Base-by-base conservation (phyloP, 306 rosid species). In the Herpetospermum pedunculosum region DNA sequence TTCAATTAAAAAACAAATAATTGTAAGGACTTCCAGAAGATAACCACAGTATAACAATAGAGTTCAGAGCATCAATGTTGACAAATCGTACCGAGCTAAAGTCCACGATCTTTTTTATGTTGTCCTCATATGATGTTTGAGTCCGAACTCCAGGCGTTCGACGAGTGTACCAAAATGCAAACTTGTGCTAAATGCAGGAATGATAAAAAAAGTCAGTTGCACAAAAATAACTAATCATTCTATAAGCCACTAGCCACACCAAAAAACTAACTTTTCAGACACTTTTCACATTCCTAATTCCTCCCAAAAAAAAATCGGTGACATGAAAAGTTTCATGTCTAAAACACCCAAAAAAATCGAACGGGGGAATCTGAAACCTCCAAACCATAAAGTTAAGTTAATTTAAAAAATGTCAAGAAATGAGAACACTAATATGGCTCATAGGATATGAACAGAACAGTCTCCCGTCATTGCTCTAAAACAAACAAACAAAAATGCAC, bases 111-210 rank as follows among this genome's bases (percentile, higher is more conserved):
- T 86, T 93, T 88, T 91, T 93, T 72, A 93, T 90, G 78, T 89
- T 90, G 84, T 93, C 97, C 84, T 93, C 97, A 8, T 93, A 93
- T 9, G 98, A 83, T 41, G 92, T 75, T 73, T 89, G 92, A 38
- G 77, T 91, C 28, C 92, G 84, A 77, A 91, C 83, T 74, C 97
- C 98, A 9, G 92, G 98, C 38, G 94, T 84, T 38, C 97, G 90
- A 11, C 98, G 98, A 21, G 98, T 94, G 88, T 91, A 94, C 98
- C 98, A 91, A 65, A 91, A 84, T 30, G 87, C 88, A 81, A 94
- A 87, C 58, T 91, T 94, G 81, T 81, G 75, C 98, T 93, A 83
- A 48, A 48, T 73, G 74, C 4, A 48, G 15, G 79, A 80, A 78
- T 48, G 13, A 75, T 16, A 26, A 73, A 63, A 64, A 68, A 8